Evolutionary conservation across 2,329 filamentous ascomycete species (phyloP).

Genomic region (Passalora sequoiae): DNA sequence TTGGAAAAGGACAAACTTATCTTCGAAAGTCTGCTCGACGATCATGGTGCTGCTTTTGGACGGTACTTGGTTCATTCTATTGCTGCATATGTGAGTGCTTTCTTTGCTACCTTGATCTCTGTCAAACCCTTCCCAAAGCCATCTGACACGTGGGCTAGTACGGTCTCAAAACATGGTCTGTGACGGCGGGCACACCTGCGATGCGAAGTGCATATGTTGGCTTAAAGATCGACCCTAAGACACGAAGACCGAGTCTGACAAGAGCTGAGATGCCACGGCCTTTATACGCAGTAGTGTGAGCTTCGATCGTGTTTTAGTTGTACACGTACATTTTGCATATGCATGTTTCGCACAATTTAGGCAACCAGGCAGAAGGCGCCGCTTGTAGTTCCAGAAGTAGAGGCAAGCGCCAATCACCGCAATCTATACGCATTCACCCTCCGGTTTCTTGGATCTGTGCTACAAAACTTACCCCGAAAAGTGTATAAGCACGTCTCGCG

Average conservation of each 20-base stretch:
- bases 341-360: background rate
- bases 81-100: slow-evolving; percentile 59
- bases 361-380: slow-evolving; percentile 8
- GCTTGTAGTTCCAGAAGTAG: background rate
- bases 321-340: background rate
- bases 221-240: slow-evolving; percentile 49
- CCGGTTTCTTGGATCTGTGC: too few relatives aligned
- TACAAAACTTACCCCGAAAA: too few relatives aligned
- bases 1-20: slow-evolving; percentile 64
- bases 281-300: slow-evolving; percentile 54
- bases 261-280: slow-evolving; percentile 53
- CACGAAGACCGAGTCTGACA: slow-evolving; percentile 30
- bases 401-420: background rate
- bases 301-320: background rate
- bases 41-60: slow-evolving; percentile 73
- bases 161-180: slow-evolving; percentile 75
- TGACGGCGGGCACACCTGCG: slow-evolving; percentile 65
- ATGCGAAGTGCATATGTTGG: slow-evolving; percentile 80
- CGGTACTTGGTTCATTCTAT: slow-evolving; percentile 93
- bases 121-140: background rate
- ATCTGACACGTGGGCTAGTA: slow-evolving; percentile 46
- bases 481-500: too few relatives aligned
- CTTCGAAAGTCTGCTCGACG: slow-evolving; percentile 72
- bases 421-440: too few relatives aligned
- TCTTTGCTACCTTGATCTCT: slow-evolving; percentile 6